Percentiles rank a stretch among this genome's conserved stretches.
Evolutionary conservation across 2,329 filamentous ascomycete species (phyloP).

Genomic region (Pseudopithomyces maydicus): DNA sequence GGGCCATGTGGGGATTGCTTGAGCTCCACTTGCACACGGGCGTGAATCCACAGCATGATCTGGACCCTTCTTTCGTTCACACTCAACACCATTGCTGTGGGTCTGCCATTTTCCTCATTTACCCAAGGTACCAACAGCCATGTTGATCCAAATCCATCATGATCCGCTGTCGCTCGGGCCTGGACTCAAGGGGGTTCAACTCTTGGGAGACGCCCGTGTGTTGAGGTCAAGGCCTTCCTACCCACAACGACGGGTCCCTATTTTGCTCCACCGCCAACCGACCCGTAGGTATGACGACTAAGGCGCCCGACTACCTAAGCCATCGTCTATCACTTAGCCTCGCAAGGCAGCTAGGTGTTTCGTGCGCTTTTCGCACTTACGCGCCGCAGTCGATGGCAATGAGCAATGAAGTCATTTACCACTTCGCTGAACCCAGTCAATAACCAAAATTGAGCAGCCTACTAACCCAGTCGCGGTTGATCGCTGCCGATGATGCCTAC

Average conservation of each 20-base stretch:
- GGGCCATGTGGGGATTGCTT: neutral
- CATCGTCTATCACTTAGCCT: neutral
- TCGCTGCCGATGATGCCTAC: neutral
- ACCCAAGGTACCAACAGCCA: neutral
- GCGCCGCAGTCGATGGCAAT: neutral
- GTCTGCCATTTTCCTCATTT: neutral
- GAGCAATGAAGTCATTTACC: neutral
- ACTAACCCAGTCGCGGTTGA: neutral
- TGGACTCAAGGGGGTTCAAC: neutral
- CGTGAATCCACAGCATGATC: neutral
- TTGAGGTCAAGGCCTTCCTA: constrained; percentile 5
- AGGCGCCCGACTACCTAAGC: neutral
- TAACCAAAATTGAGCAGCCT: neutral
- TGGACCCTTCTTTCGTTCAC: neutral
- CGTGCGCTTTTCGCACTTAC: neutral
- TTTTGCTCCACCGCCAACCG: neutral
- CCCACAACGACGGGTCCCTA: constrained; percentile 1
- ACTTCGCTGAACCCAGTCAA: neutral
- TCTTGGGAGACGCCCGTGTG: neutral
- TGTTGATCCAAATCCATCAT: neutral
- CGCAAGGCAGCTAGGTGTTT: neutral
- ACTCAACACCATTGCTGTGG: neutral
- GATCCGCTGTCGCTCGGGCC: neutral
- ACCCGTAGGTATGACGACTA: neutral
- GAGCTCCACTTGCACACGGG: neutral